Percentiles rank a stretch among this genome's conserved stretches.
phyloP scores from a whole-genome alignment of 1,284 basidiomycete genomes.

The Coniferiporia weirii region DNA sequence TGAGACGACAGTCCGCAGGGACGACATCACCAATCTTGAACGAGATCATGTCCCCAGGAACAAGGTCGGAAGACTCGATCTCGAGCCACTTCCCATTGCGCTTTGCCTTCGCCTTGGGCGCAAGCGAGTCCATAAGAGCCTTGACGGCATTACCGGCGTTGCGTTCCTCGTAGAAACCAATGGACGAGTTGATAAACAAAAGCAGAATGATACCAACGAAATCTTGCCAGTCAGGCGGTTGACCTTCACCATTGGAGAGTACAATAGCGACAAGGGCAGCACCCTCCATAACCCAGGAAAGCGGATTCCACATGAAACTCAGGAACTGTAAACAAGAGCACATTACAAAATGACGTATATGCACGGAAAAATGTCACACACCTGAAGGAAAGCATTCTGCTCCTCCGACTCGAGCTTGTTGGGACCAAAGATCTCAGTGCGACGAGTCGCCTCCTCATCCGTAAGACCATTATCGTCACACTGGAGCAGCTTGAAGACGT shows the following conservation, averaged over 20 bases:
- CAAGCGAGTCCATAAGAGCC: slow-evolving; percentile 98
- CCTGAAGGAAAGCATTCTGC: slow-evolving; percentile 83
- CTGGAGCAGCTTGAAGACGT: slow-evolving; percentile 95
- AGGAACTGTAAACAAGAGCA: slow-evolving; percentile 59
- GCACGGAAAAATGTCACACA: slow-evolving; percentile 27
- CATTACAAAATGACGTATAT: background rate
- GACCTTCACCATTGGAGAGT: slow-evolving; percentile 86
- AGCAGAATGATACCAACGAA: slow-evolving; percentile 95
- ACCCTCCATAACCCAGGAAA: slow-evolving; percentile 99
- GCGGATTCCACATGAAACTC: slow-evolving; percentile 97
- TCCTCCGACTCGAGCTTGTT: slow-evolving; percentile 93
- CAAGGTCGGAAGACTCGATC: slow-evolving; percentile 83
- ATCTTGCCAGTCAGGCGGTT: slow-evolving; percentile 93
- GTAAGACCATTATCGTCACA: slow-evolving; percentile 79
- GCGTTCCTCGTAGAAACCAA: slow-evolving; percentile 97
- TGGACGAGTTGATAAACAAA: slow-evolving; percentile 90
- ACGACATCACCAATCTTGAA: slow-evolving; percentile 99
- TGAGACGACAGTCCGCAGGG: slow-evolving; percentile 92
- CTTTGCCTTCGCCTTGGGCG: slow-evolving; percentile 92
- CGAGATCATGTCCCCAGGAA: slow-evolving; percentile 90
- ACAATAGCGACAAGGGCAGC: slow-evolving; percentile 95
- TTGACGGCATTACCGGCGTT: slow-evolving; percentile 98
- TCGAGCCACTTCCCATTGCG: slow-evolving; percentile 82
- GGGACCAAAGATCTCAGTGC: slow-evolving; percentile 92
- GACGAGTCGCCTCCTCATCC: slow-evolving; percentile 71